A percentile compares a stretch with the other conserved stretches of the same genome.
Evolutionary conservation across 192 early-diverging fungal genomes (phyloP).

Genomic region (Coemansia sp.): DNA sequence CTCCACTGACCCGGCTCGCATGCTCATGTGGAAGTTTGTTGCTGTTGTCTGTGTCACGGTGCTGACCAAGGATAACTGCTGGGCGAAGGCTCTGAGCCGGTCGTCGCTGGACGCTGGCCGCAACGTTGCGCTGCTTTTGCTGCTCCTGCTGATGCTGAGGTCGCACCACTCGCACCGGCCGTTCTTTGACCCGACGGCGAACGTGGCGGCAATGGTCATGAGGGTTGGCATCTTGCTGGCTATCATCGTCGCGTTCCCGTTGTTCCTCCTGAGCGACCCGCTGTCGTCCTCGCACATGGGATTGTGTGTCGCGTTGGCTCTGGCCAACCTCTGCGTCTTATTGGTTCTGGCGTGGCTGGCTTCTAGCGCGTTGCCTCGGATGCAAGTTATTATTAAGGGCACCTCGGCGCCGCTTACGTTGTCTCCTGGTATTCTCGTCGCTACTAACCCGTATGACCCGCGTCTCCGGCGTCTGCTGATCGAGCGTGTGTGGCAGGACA

Average conservation of each 20-base stretch:
- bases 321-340: conserved; percentile 54
- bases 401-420: conserved; percentile 50
- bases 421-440: conserved; percentile 52
- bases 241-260: conserved; percentile 56
- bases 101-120: conserved; percentile 57
- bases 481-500: conserved; percentile 72
- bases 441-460: conserved; percentile 39
- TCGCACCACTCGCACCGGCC: conserved; percentile 62
- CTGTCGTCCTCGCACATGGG: conserved; percentile 53
- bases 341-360: conserved; percentile 44
- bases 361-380: conserved; percentile 46
- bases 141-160: conserved; percentile 57
- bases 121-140: conserved; percentile 52
- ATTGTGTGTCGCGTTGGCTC: conserved; percentile 48
- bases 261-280: conserved; percentile 58
- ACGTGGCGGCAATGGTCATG: conserved; percentile 56
- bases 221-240: conserved; percentile 50
- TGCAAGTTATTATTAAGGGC: conserved; percentile 56
- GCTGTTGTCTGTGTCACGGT: conserved; percentile 52
- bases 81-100: conserved; percentile 52
- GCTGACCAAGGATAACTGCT: conserved; percentile 67
- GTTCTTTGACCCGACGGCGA: conserved; percentile 62
- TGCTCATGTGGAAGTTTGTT: conserved; percentile 63
- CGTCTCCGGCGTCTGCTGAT: conserved; percentile 55
- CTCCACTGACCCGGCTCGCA: conserved; percentile 59